Evolutionary conservation across 495 filamentous ascomycete genomes (phyloP).

Genomic region (Penicillium arizonense): DNA sequence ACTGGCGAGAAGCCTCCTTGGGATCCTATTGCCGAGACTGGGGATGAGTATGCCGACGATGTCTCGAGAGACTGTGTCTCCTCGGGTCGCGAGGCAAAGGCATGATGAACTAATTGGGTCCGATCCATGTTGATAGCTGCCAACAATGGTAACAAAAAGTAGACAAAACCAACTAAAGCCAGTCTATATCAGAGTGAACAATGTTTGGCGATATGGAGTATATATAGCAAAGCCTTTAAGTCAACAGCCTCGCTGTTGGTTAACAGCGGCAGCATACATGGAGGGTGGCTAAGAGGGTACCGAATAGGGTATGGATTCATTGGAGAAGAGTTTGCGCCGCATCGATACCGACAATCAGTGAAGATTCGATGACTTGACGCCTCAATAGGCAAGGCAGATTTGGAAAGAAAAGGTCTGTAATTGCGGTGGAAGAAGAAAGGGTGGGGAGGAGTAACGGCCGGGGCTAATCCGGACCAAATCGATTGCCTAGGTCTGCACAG

Average conservation of each 20-base stretch:
- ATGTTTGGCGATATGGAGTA: slow-evolving; percentile 14
- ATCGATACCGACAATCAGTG: slow-evolving; percentile 23
- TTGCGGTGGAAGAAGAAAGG: slow-evolving; percentile 25
- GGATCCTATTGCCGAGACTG: slow-evolving; percentile 11
- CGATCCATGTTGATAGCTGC: slow-evolving; percentile 13
- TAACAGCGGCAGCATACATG: slow-evolving; percentile 24
- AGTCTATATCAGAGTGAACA: slow-evolving; percentile 10
- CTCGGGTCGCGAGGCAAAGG: slow-evolving; percentile 11
- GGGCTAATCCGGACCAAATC: slow-evolving; percentile 28
- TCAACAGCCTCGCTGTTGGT: slow-evolving; percentile 26
- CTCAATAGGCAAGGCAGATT: slow-evolving; percentile 41
- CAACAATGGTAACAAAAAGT: slow-evolving; percentile 3
- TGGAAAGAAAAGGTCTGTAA: slow-evolving; percentile 21
- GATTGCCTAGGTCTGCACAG: slow-evolving; percentile 33
- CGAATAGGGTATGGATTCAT: slow-evolving; percentile 25
- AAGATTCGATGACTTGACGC: slow-evolving; percentile 27
- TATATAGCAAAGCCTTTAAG: slow-evolving; percentile 21
- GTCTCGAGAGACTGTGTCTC: slow-evolving; percentile 19
- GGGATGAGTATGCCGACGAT: slow-evolving; percentile 19
- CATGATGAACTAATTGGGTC: neutral
- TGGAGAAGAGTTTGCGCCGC: slow-evolving; percentile 26
- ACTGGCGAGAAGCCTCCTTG: slow-evolving; percentile 12
- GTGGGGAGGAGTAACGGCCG: slow-evolving; percentile 23
- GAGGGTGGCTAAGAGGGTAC: slow-evolving; percentile 31
- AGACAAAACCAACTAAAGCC: slow-evolving; percentile 8